Base-by-base conservation (phyloP, 257 asterid genomes). In the Knoxia roxburghii region DNA sequence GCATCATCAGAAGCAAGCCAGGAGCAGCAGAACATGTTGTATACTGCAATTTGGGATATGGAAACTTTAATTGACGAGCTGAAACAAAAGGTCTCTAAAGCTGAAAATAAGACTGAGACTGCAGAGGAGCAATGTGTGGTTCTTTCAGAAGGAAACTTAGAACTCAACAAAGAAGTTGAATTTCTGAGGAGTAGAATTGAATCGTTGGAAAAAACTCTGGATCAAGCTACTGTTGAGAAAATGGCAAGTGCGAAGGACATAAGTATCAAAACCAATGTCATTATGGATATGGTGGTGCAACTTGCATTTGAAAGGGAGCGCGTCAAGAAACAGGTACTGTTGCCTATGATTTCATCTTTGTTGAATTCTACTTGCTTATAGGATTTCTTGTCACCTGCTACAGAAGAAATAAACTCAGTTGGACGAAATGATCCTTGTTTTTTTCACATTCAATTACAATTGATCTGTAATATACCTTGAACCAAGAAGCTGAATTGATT, bases 21-120 rank as follows among this genome's bases (percentile, higher is more conserved):
- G 75, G 97, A 93, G 65, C 97, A 94, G 75, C 96, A 86, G 78
- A 87, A 80, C 70, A 85, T 84, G 96, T 40, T 93, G 51, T 93
- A 93, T 64, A 53, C 90, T 40, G 97, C 99, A 35, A 93, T 93
- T 58, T 93, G 95, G 96, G 99, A 93, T 77, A 93, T 93, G 99
- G 99, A 93, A 74, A 90, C 90, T 21, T 70, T 93, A 17, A 88
- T 90, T 18, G 99, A 93, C 69, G 99, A 93, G 71, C 82, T 90
- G 85, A 90, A 83, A 73, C 97, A 90, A 58, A 86, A 83, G 60
- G 96, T 84, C 50, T 73, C 84, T 0, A 79, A 73, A 49, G 84
- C 95, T 50, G 96, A 93, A 75, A 74, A 78, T 43, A 87, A 78
- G 87, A 71, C 81, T 1, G 90, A 86, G 64, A 76, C 64, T 67